phyloP scores from a whole-genome alignment of 495 filamentous ascomycete species.

The Aspergillus baeticus region DNA sequence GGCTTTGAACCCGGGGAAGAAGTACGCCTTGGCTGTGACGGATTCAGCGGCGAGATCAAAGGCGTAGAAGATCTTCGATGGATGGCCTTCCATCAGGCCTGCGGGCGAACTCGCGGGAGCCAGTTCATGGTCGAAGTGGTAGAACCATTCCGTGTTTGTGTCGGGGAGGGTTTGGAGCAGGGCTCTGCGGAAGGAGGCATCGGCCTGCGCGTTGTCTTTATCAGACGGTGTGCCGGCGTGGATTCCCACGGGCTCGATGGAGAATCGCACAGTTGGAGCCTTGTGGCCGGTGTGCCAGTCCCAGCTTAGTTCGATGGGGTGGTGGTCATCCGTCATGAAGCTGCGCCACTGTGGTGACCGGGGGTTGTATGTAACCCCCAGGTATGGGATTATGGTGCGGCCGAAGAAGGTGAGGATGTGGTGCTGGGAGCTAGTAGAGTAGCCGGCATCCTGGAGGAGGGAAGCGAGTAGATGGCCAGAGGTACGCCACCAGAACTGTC shows the following conservation, averaged over 20 bases:
- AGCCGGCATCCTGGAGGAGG: constrained; percentile 1
- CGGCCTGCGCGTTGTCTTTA: too few species aligned
- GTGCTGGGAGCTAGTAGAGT: not conserved
- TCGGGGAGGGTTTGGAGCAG: too few species aligned
- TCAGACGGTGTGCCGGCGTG: not conserved
- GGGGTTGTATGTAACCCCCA: not conserved
- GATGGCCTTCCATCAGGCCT: constrained; percentile 1
- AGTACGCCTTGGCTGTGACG: not conserved
- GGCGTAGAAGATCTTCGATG: constrained; percentile 7
- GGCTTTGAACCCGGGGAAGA: not conserved
- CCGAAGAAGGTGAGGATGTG: constrained; percentile 2
- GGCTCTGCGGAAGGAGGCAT: too few species aligned
- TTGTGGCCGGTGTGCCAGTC: constrained; percentile 2
- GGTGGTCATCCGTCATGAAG: constrained; percentile 9
- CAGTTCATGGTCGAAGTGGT: too few species aligned
- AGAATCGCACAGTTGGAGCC: not conserved
- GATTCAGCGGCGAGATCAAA: not conserved
- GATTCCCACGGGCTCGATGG: not conserved
- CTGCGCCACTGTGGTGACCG: not conserved
- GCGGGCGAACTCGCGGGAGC: not conserved
- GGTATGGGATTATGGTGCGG: not conserved
- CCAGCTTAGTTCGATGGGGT: constrained; percentile 9
- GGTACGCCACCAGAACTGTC: not conserved
- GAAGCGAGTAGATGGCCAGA: not conserved
- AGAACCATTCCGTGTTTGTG: too few species aligned